Percentiles rank a stretch among this genome's conserved stretches.
phyloP scores from a whole-genome alignment of 805 yeast genomes.

The Wickerhamiella azymoides region DNA sequence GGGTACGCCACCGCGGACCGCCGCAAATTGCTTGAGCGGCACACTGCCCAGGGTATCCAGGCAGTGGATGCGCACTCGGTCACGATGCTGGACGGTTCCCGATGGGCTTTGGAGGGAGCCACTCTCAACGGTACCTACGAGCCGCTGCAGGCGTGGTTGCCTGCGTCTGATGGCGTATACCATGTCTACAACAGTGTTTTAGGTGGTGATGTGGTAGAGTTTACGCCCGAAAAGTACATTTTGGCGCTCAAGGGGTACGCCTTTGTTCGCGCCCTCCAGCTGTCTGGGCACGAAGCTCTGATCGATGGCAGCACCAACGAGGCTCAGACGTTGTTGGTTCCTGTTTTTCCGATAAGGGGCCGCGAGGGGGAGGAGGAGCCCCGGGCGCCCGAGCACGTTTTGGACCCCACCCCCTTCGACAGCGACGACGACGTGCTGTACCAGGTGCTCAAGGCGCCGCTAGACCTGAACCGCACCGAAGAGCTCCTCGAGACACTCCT shows the following conservation, averaged over 20 bases:
- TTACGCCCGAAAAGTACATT: slow-evolving; percentile 44
- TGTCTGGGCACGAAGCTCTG: slow-evolving; percentile 41
- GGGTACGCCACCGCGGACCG: slow-evolving; percentile 16
- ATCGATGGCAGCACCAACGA: slow-evolving; percentile 36
- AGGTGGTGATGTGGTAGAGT: slow-evolving; percentile 22
- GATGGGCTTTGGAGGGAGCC: slow-evolving; percentile 4
- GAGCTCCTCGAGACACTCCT: slow-evolving; percentile 25
- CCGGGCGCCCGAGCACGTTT: background rate
- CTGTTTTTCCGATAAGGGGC: slow-evolving; percentile 13
- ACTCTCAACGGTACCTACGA: slow-evolving; percentile 2
- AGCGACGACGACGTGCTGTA: slow-evolving; percentile 33
- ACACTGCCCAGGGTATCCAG: slow-evolving; percentile 9
- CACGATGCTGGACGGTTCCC: slow-evolving; percentile 15
- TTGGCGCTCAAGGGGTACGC: slow-evolving; percentile 44
- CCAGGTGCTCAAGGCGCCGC: slow-evolving; percentile 27
- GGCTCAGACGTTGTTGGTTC: slow-evolving; percentile 51
- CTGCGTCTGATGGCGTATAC: slow-evolving; percentile 36
- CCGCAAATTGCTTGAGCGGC: slow-evolving; percentile 10
- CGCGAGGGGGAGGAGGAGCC: background rate
- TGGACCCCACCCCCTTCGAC: slow-evolving; percentile 9
- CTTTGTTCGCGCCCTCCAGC: slow-evolving; percentile 56
- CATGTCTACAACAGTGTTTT: slow-evolving; percentile 33
- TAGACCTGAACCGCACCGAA: background rate
- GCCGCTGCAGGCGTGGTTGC: slow-evolving; percentile 13
- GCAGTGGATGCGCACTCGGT: too few relatives aligned